A percentile compares a stretch with the other conserved stretches of the same genome.
phyloP scores from a whole-genome alignment of 1,284 basidiomycete species.

The Ustilago lituana region DNA sequence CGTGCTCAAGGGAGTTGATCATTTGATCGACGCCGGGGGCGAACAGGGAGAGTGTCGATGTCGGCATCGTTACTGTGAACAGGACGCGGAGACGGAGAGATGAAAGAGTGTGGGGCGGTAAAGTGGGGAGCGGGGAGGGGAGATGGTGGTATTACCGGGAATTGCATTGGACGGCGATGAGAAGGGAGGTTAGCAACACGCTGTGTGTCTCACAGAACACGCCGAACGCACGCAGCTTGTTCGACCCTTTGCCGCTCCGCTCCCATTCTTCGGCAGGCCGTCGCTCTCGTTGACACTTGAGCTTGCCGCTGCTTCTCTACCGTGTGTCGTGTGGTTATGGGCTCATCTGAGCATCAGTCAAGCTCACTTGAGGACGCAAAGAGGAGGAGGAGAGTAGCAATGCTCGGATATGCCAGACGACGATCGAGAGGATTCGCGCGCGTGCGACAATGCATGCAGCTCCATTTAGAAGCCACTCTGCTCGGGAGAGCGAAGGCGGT shows the following conservation, averaged over 20 bases:
- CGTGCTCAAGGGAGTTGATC: constrained; percentile 20
- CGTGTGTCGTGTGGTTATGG: no score
- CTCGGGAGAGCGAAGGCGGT: no score
- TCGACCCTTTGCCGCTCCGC: not conserved
- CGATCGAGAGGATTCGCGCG: constrained; percentile 19
- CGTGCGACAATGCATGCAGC: not conserved
- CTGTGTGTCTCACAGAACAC: no score
- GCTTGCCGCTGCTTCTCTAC: no score
- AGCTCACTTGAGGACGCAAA: not conserved
- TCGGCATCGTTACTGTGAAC: constrained; percentile 2
- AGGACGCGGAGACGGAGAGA: not conserved
- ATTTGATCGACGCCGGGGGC: constrained; percentile 41
- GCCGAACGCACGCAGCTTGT: no score
- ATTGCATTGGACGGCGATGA: not conserved
- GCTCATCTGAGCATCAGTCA: no score
- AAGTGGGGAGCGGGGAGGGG: not conserved
- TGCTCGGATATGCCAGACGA: constrained; percentile 34
- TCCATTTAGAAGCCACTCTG: no score
- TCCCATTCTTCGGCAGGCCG: no score
- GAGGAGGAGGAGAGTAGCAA: not conserved
- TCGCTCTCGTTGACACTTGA: no score
- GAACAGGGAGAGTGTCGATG: constrained; percentile 31
- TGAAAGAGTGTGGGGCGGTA: not conserved
- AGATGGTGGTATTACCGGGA: no score
- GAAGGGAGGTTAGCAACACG: constrained; percentile 11